Conservation (phyloP, 768 basidiomycete species). For the Auricularia heimuer region DNA sequence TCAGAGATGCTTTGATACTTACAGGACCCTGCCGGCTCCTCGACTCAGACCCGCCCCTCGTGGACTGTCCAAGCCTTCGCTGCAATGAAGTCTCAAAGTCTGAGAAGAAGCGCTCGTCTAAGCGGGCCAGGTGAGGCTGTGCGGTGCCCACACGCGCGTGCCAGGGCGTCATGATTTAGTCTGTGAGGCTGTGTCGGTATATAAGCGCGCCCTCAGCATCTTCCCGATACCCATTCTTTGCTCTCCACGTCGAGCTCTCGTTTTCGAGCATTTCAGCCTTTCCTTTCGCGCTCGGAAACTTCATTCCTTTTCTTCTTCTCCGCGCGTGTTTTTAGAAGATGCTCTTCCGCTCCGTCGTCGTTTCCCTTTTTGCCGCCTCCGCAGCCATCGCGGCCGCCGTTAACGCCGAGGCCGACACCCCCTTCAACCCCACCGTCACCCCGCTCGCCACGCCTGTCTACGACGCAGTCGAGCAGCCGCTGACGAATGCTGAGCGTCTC, state of each 20-base stretch:
- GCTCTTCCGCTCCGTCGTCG: conserved; percentile 1
- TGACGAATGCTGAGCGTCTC: background rate
- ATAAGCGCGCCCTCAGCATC: background rate
- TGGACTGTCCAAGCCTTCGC: too few relatives aligned
- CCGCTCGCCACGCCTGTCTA: conserved; percentile 1
- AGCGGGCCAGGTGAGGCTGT: background rate
- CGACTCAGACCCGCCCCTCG: too few relatives aligned
- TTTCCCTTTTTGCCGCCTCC: background rate
- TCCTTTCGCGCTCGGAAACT: background rate
- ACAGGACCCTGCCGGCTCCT: too few relatives aligned
- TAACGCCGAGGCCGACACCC: background rate
- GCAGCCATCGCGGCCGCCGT: background rate
- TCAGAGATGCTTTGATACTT: too few relatives aligned
- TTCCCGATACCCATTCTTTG: background rate
- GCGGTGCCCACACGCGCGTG: background rate
- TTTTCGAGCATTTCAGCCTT: background rate
- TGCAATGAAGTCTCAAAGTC: too few relatives aligned
- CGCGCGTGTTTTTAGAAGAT: conserved; percentile 1
- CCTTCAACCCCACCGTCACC: background rate
- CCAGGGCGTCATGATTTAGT: background rate
- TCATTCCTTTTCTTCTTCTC: background rate
- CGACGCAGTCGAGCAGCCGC: background rate
- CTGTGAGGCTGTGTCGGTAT: background rate
- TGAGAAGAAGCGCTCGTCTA: background rate
- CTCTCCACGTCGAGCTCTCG: background rate